Evolutionary conservation across 768 basidiomycete genomes (phyloP).

Genomic region (Amanita rimosa): DNA sequence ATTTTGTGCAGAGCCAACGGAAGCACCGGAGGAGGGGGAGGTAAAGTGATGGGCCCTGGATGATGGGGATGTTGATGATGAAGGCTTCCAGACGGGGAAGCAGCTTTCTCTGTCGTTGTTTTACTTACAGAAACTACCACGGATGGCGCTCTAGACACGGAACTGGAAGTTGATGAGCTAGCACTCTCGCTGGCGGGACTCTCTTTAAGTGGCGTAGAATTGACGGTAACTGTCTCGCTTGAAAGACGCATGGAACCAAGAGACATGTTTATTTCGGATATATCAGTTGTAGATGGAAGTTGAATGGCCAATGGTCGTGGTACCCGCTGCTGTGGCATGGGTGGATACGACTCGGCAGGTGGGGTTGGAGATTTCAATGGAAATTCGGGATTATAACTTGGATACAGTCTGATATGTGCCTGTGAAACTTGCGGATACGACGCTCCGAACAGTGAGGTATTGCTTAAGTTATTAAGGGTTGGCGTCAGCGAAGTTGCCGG

Average conservation of each 20-base stretch:
- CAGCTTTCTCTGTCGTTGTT: conserved; percentile 1
- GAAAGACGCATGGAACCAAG: not conserved
- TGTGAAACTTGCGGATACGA: conserved; percentile 15
- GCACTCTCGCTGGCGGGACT: not conserved
- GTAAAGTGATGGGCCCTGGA: conserved; percentile 62
- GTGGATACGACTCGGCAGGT: not conserved
- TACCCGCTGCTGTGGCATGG: not conserved
- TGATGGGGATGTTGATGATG: conserved; percentile 28
- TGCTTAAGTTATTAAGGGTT: conserved; percentile 3
- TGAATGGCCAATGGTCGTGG: not conserved
- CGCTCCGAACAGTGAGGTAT: conserved; percentile 15
- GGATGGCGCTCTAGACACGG: conserved; percentile 4
- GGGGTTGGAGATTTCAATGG: conserved; percentile 20
- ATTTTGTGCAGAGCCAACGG: conserved; percentile 12
- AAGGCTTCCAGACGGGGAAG: conserved; percentile 5
- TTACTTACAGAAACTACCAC: conserved; percentile 3
- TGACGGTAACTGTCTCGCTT: not conserved
- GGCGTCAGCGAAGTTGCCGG: conserved; percentile 6
- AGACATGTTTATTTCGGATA: conserved; percentile 8
- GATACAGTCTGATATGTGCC: conserved; percentile 7
- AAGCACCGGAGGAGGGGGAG: conserved; percentile 41
- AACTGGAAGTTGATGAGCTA: conserved; percentile 1
- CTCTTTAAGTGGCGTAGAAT: not conserved
- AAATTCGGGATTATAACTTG: conserved; percentile 9
- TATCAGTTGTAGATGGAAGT: not conserved